A percentile compares a stretch with the other conserved stretches of the same genome.
Evolutionary conservation across 495 filamentous ascomycete species (phyloP).

Genomic region (Talaromyces ruber): DNA sequence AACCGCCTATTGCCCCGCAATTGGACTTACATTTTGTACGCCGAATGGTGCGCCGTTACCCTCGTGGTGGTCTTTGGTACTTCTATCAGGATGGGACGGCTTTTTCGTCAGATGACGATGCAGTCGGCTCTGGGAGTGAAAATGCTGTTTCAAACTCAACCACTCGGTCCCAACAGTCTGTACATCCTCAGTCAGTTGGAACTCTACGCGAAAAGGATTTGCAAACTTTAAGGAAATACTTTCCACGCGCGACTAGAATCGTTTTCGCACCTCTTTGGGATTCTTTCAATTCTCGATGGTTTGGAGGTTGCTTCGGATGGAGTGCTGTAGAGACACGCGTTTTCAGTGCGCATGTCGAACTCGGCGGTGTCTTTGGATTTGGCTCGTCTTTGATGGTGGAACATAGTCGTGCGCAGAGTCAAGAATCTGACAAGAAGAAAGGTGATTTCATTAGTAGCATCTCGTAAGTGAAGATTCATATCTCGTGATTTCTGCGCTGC

Average conservation of each 20-base stretch:
- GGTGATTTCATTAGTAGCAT: slow-evolving; percentile 70
- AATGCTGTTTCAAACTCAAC: slow-evolving; percentile 10
- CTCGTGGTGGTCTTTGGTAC: slow-evolving; percentile 55
- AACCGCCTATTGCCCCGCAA: slow-evolving; percentile 22
- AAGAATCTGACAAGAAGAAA: slow-evolving; percentile 53
- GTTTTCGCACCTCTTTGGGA: slow-evolving; percentile 58
- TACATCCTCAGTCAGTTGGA: slow-evolving; percentile 27
- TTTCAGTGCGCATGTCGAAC: slow-evolving; percentile 30
- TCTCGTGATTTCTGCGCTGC: not conserved
- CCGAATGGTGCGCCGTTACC: slow-evolving; percentile 49
- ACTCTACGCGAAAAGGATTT: slow-evolving; percentile 9
- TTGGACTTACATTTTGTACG: slow-evolving; percentile 36
- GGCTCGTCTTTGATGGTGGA: slow-evolving; percentile 63
- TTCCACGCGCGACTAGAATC: slow-evolving; percentile 33
- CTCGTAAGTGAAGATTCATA: slow-evolving; percentile 20
- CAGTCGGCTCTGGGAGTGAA: not conserved
- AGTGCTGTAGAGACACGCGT: slow-evolving; percentile 35
- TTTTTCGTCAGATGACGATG: slow-evolving; percentile 33
- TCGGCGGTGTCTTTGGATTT: slow-evolving; percentile 53
- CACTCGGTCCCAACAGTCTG: slow-evolving; percentile 3
- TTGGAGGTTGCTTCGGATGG: slow-evolving; percentile 58
- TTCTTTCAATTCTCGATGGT: slow-evolving; percentile 57
- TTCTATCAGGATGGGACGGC: slow-evolving; percentile 45
- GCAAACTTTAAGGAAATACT: slow-evolving; percentile 28
- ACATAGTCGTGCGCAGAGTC: slow-evolving; percentile 49